Evolutionary conservation across 2,329 filamentous ascomycete species (phyloP), one percentile per base, ranked within the genome.

Genomic region (Xylaria hypoxylon): DNA sequence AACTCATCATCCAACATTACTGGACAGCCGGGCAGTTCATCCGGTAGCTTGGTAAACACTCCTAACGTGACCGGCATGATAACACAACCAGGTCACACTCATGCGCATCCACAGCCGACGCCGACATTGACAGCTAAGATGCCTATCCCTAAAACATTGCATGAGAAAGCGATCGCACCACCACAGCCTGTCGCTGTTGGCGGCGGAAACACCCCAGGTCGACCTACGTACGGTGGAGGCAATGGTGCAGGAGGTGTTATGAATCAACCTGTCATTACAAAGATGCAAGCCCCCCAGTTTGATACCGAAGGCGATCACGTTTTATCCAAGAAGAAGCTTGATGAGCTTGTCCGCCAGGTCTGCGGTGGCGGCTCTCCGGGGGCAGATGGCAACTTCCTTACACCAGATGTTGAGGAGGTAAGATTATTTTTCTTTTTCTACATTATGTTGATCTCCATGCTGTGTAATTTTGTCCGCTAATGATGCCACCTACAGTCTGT

Each of bases 261-360:
- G 86, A 90, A 90, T 58, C 94, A 97, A 75, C 94, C 96, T 0
- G 92, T 93, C 2, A 87, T 98, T 67, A 84, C 90, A 62, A 94
- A 94, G 76, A 88, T 93, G 50, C 93, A 94, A 0, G 89, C 90
- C 0, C 97, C 93, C 78, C 92, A 93, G 63, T 89, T 97, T 65
- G 95, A 98, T 77, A 92, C 93, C 33, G 94, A 97, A 76, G 94
- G 93, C 28, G 94, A 97, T 74, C 90, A 94, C 48, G 92, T 99
- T 1, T 84, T 99, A n/a, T 96, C 92, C 82, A 97, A 97, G 87
- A 96, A 97, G 82, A 98, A 97, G 82, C 86, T 99, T 45, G 94
- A 99, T 76, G 95, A 97, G 77, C 86, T 99, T 42, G 94, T 98
- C 8, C 89, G 94, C 57, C 95, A 98, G 80, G 94, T 98, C 65